Percentiles rank a stretch among this genome's conserved stretches.
Evolutionary conservation across 805 yeast genomes (phyloP).

Genomic region (Starmerella stigmatis): DNA sequence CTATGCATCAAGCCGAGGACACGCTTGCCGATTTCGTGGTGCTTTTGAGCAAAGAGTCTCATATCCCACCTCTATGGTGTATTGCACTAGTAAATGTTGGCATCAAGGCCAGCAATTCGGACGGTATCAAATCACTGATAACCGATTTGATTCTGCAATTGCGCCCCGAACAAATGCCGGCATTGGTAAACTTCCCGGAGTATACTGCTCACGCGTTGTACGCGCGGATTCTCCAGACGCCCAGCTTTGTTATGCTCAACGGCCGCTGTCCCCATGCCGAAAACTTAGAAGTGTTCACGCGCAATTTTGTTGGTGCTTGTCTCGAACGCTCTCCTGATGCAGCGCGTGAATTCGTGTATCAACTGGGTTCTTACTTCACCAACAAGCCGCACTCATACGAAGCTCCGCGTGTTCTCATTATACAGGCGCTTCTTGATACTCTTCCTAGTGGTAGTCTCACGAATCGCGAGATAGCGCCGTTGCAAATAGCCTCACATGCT

Average conservation of each 20-base stretch:
- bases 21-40: conserved; percentile 53
- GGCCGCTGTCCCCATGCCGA: conserved; percentile 50
- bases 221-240: conserved; percentile 54
- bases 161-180: conserved; percentile 36
- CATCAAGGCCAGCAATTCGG: conserved; percentile 56
- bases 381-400: conserved; percentile 48
- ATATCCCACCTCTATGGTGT: conserved; percentile 61
- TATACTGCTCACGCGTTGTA: conserved; percentile 40
- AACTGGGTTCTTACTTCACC: conserved; percentile 39
- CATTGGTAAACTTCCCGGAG: conserved; percentile 38
- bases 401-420: conserved; percentile 33
- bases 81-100: conserved; percentile 66
- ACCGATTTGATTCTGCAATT: conserved; percentile 47
- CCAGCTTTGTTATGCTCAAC: conserved; percentile 39
- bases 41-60: conserved; percentile 41
- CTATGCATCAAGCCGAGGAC: conserved; percentile 75
- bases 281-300: conserved; percentile 30
- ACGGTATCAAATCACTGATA: conserved; percentile 58
- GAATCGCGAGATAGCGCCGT: conserved; percentile 6
- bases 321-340: conserved; percentile 26
- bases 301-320: conserved; percentile 38
- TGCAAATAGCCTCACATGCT: conserved; percentile 18
- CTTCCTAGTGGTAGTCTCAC: conserved; percentile 7
- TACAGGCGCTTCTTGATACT: conserved; percentile 9
- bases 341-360: conserved; percentile 27